Conservation (phyloP, 305 asterid species). For the Solanum hybrid region DNA sequence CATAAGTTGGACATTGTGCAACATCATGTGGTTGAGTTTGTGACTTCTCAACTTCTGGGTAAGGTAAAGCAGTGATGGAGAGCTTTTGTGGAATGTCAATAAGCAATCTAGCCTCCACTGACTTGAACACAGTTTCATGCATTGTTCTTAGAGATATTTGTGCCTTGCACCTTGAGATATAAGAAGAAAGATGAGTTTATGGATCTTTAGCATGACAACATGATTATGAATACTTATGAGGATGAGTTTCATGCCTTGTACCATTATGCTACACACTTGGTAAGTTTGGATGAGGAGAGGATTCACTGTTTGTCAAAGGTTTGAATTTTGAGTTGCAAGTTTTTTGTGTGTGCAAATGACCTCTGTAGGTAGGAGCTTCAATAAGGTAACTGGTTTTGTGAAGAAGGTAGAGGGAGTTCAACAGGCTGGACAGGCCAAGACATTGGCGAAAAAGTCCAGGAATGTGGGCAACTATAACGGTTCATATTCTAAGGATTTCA, state of each 20-base stretch:
- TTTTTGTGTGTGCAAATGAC: background rate
- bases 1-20: too few species aligned
- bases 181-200: background rate
- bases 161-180: background rate
- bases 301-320: background rate
- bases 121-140: background rate
- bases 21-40: background rate
- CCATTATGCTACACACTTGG: background rate
- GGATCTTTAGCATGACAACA: rapidly evolving
- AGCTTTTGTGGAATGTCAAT: background rate
- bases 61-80: background rate
- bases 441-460: too few species aligned
- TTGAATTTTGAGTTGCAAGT: too few species aligned
- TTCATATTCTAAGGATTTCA: too few species aligned
- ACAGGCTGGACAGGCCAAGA: too few species aligned
- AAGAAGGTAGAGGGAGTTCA: too few species aligned
- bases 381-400: too few species aligned
- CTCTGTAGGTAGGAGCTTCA: background rate
- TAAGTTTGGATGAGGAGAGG: background rate
- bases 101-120: background rate
- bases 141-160: background rate
- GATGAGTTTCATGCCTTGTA: background rate
- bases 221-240: background rate
- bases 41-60: background rate
- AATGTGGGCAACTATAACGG: too few species aligned